These are phyloP conservation scores for Skeletonema marinoi DNA, from an alignment of 108 stramenopile genomes.

Conservation along the genomic window DNA sequence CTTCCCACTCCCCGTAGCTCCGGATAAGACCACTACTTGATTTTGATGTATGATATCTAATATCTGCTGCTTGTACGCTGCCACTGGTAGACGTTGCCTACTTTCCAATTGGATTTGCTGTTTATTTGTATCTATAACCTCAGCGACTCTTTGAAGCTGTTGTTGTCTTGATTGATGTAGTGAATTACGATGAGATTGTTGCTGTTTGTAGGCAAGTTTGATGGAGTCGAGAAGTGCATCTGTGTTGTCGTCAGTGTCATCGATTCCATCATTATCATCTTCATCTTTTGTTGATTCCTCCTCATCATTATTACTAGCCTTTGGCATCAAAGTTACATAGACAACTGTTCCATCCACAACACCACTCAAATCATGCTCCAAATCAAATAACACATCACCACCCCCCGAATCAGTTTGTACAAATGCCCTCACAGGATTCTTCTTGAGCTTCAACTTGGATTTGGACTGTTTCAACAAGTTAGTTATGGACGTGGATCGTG, in stretches of 20 bases:
- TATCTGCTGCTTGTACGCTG: conserved; percentile 45
- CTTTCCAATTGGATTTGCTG: background rate
- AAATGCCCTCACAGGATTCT: conserved; percentile 52
- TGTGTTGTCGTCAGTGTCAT: conserved; percentile 3
- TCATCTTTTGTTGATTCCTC: conserved; percentile 8
- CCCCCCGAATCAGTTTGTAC: conserved; percentile 6
- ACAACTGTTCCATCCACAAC: conserved; percentile 57
- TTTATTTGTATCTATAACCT: conserved; percentile 10
- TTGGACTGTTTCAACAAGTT: conserved; percentile 51
- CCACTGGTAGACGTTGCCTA: conserved; percentile 59
- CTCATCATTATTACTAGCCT: background rate
- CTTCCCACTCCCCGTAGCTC: conserved; percentile 86
- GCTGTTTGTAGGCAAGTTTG: conserved; percentile 46
- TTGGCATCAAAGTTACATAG: conserved; percentile 41
- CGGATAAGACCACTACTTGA: conserved; percentile 66
- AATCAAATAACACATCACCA: conserved; percentile 25
- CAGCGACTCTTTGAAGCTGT: conserved; percentile 13
- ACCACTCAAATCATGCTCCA: conserved; percentile 40
- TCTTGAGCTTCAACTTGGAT: conserved; percentile 56
- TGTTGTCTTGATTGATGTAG: background rate
- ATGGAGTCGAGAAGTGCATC: conserved; percentile 56
- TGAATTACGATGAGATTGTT: conserved; percentile 14
- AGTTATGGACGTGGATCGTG: conserved; percentile 21
- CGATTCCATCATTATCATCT: no score
- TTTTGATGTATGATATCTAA: conserved; percentile 29